Percentiles rank a stretch among this genome's conserved stretches.
Conservation (phyloP, 2,329 filamentous ascomycete species). For the Nemania serpens region DNA sequence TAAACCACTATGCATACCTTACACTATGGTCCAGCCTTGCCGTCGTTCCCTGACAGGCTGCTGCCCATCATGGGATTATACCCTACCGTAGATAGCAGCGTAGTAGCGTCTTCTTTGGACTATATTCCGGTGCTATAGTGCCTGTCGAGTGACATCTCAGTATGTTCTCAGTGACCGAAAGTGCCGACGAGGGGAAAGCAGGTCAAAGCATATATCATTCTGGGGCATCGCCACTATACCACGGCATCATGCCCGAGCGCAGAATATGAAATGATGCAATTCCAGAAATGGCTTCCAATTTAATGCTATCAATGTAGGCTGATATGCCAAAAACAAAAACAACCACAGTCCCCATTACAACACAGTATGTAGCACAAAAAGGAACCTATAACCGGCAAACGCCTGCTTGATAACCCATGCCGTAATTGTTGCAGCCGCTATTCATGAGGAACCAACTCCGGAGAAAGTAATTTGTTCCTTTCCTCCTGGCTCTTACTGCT, state of each 20-base stretch:
- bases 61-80: too few relatives aligned
- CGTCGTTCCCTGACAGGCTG: too few relatives aligned
- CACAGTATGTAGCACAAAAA: background rate
- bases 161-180: too few relatives aligned
- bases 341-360: slow-evolving; percentile 2
- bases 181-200: too few relatives aligned
- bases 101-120: too few relatives aligned
- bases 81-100: too few relatives aligned
- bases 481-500: slow-evolving; percentile 44
- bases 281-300: slow-evolving; percentile 1
- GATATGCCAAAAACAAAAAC: slow-evolving; percentile 6
- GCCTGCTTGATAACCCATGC: slow-evolving; percentile 13
- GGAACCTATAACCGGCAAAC: slow-evolving; percentile 16
- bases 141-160: too few relatives aligned
- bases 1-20: too few relatives aligned
- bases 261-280: background rate
- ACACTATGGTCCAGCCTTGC: too few relatives aligned
- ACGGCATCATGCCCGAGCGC: background rate
- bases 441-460: slow-evolving; percentile 44
- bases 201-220: too few relatives aligned
- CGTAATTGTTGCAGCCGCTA: slow-evolving; percentile 37
- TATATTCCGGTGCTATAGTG: too few relatives aligned
- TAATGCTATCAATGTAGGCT: slow-evolving; percentile 15
- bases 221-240: too few relatives aligned
- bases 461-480: slow-evolving; percentile 38